Evolutionary conservation across 495 filamentous ascomycete genomes (phyloP), one percentile per base, ranked within the genome.

Genomic region (Talaromyces ruber): DNA sequence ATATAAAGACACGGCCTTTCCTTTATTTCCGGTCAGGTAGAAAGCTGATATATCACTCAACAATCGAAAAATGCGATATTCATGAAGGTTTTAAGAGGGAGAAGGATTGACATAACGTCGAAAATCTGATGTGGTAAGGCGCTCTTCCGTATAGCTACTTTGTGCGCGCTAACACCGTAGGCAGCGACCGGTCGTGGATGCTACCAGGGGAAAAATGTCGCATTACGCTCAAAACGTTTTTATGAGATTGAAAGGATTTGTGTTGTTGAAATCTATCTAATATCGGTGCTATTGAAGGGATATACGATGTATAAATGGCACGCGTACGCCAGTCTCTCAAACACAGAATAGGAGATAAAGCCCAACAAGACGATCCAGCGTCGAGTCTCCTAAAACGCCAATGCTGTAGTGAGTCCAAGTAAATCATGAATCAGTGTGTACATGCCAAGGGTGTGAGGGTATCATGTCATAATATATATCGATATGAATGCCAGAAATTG

Each of bases 401-500:
- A 47, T 37, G 34, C 3, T 47, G 18, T n/a, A 21, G 43, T n/a
- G 21, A 47, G 21, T n/a, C 43, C 43, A 6, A 6, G 18, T 47
- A n/a, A 8, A 47, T 21, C 16, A 47, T 32, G 9, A 47, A 11
- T 47, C 43, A 47, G 21, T 47, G 43, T 47, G n/a, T 45, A 18
- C 21, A 47, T 47, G 43, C n/a, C n/a, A n/a, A n/a, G n/a, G n/a
- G n/a, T n/a, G n/a, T n/a, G 12, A 34, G 59, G 59, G 59, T 60
- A 60, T 60, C 59, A 62, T 43, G 32, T 16, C 24, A 37, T 62
- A 26, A 21, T 50, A 30, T 37, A 24, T 62, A 45, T 39, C 14
- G 30, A 63, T 58, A 34, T 26, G 18, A 21, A 28, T 14, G 30
- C 2, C 9, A 59, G 12, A 26, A 28, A 6, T 1, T 30, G 14